Conservation (phyloP, 139 green algal species). For the Desmodesmus armatus region DNA sequence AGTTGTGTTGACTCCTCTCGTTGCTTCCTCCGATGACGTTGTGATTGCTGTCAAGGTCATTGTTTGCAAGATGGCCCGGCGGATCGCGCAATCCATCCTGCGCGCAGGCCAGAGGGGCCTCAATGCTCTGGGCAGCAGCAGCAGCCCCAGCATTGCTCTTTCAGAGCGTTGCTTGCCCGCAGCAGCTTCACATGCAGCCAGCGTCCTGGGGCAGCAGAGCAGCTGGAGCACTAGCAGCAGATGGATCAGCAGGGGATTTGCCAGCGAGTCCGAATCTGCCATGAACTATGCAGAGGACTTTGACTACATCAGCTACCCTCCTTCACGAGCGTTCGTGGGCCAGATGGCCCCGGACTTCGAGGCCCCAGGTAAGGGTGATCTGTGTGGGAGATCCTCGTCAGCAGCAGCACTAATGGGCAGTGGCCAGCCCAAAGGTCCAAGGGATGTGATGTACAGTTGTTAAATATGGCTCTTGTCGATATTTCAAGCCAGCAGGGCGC, state of each 20-base stretch:
- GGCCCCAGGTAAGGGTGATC: conserved; percentile 46
- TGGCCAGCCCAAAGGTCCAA: too few species aligned
- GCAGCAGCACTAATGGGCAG: background rate
- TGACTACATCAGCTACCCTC: conserved; percentile 62
- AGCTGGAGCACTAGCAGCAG: too few species aligned
- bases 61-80: too few species aligned
- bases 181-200: background rate
- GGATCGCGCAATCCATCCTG: background rate
- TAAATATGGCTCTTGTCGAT: too few species aligned
- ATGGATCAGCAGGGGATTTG: conserved; percentile 46
- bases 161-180: background rate
- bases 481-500: too few species aligned
- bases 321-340: conserved; percentile 59
- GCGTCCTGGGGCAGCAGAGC: background rate
- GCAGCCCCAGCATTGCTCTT: background rate
- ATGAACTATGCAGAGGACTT: conserved; percentile 23
- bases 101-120: background rate
- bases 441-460: too few species aligned
- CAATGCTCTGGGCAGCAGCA: background rate
- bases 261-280: background rate
- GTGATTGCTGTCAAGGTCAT: too few species aligned
- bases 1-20: too few species aligned
- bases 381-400: background rate
- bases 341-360: conserved; percentile 64
- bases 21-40: too few species aligned